These are phyloP conservation scores for Flaveria floridana DNA, from an alignment of 140 eudicot species.

Conservation along the genomic window DNA sequence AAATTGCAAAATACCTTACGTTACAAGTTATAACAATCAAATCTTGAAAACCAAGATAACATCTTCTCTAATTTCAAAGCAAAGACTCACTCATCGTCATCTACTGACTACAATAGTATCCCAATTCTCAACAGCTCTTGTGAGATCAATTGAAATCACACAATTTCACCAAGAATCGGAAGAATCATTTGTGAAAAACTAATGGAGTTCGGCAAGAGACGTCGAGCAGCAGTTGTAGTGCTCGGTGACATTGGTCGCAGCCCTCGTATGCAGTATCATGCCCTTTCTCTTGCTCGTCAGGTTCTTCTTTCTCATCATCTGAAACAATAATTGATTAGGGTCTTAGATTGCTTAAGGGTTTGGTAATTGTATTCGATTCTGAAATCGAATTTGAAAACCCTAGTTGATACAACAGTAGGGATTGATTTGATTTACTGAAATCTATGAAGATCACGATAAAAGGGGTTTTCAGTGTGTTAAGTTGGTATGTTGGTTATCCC, in stretches of 20 bases:
- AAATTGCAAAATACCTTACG: not conserved
- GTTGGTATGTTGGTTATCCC: not conserved
- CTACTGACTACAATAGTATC: not conserved
- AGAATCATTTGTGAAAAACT: slow-evolving; percentile 10
- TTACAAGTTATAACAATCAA: not conserved
- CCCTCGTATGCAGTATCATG: slow-evolving; percentile 97
- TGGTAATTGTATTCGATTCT: not conserved
- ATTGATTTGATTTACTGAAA: not conserved
- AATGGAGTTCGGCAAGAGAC: slow-evolving; percentile 44
- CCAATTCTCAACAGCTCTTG: too few relatives aligned
- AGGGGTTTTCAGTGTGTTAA: not conserved
- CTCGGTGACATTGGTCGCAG: slow-evolving; percentile 92
- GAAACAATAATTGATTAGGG: not conserved
- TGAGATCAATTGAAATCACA: too few relatives aligned
- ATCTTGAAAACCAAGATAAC: slow-evolving; percentile 21
- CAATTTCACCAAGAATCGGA: not conserved
- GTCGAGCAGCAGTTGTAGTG: slow-evolving; percentile 83
- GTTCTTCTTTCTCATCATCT: slow-evolving; percentile 29
- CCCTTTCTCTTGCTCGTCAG: slow-evolving; percentile 96
- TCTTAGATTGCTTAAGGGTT: not conserved
- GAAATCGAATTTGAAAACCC: not conserved
- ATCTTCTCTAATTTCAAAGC: not conserved
- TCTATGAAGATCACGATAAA: not conserved
- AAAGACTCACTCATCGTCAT: not conserved
- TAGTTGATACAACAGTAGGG: not conserved